These are phyloP conservation scores for Mycosarcoma maydis DNA, from an alignment of 1,284 basidiomycete genomes.

Conservation along the genomic window DNA sequence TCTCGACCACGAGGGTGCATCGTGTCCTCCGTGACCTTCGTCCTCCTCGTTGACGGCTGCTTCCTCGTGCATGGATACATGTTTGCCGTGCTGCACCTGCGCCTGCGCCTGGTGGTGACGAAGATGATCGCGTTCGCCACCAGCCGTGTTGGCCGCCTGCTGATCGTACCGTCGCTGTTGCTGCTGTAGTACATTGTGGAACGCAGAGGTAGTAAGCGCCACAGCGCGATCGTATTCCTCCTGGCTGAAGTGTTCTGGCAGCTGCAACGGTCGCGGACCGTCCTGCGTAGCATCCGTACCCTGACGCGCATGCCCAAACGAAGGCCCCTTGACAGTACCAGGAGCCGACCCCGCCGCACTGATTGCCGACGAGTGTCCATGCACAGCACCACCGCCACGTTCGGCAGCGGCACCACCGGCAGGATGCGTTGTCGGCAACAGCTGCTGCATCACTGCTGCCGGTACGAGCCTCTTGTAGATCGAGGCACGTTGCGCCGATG, in stretches of 20 bases:
- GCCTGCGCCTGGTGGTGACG: conserved; percentile 8
- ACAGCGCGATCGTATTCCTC: conserved; percentile 61
- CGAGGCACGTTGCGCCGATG: conserved; percentile 73
- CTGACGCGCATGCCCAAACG: conserved; percentile 12
- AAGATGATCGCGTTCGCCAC: conserved; percentile 24
- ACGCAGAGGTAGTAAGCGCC: conserved; percentile 55
- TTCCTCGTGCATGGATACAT: conserved; percentile 51
- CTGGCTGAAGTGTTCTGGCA: conserved; percentile 53
- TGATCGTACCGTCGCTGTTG: conserved; percentile 25
- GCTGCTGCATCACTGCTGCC: conserved; percentile 57
- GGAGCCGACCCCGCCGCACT: conserved; percentile 22
- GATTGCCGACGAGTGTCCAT: conserved; percentile 21
- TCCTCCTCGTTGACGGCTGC: conserved; percentile 46
- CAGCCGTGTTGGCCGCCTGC: conserved; percentile 1
- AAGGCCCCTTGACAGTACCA: conserved; percentile 25
- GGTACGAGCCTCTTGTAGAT: conserved; percentile 76
- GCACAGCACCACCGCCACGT: conserved; percentile 2
- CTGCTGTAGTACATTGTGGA: conserved; percentile 53
- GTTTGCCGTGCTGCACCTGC: conserved; percentile 23
- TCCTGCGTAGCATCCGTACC: conserved; percentile 30
- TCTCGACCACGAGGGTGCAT: conserved; percentile 78
- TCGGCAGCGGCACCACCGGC: conserved; percentile 7
- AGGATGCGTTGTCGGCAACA: conserved; percentile 50
- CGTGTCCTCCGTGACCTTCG: conserved; percentile 82
- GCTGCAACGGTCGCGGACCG: conserved; percentile 32